Base-by-base conservation (phyloP, 176 grass and related monocot species). In the Bonia amplexicaulis region DNA sequence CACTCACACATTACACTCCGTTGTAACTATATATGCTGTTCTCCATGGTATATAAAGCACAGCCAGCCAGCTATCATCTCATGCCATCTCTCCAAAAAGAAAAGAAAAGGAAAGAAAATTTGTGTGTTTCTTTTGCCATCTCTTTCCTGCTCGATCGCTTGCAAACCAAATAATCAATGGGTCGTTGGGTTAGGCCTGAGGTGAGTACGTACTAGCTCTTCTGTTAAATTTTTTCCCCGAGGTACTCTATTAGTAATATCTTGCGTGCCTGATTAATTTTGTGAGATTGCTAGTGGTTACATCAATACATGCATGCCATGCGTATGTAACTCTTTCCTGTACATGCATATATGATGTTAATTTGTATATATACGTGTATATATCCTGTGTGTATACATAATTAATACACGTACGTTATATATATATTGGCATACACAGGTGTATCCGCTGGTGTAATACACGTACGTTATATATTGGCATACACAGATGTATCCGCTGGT, bases 111-210 rank as follows among this genome's bases (percentile, higher is more conserved):
- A 20, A 10, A 40, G 7, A 66, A 66, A 17, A 53, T 17, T 7
- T 53, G 16, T 7, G 51, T 17, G 51, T 5, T 19, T 14, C 4
- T 48, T 13, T 48, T 48, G 46, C 12, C 12, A 13, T 48, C 46
- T 14, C 46, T 48, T 48, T 48, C 49, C 17, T 17, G 49, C 13
- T 17, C 15, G 15, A 52, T 52, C 49, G 19, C 19, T 44, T 44
- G 19, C 39, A 69, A 37, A 37, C 5, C 35, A 37, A 37, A 37
- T 37, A 15, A 51, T 73, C 70, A 13, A 82, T 82, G 80, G 67
- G 26, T 26, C 80, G 67, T 72, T 82, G 67, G 80, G 46, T 82
- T 33, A 82, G 46, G 55, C 66, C 67, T 57, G 80, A 72, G 80
- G 67, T 72, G 44, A 20, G 23, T 8, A 13, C 46, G 23, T 8